Evolutionary conservation across 2,329 filamentous ascomycete species (phyloP).

Genomic region (Emydomyces testavorans): DNA sequence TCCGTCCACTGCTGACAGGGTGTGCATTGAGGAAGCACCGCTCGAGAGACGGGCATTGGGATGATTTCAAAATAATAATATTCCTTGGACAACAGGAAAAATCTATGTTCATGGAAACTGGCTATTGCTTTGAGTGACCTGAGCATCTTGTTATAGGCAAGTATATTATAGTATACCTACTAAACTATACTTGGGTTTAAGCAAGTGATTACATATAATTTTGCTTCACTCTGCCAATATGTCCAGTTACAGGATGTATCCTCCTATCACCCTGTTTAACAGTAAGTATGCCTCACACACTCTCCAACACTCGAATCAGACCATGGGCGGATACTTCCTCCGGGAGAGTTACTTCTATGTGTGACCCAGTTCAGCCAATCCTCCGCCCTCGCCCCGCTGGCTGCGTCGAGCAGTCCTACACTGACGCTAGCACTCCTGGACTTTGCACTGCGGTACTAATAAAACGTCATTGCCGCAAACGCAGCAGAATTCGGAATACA

Average conservation of each 20-base stretch:
- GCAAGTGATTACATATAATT: neutral
- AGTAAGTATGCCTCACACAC: neutral
- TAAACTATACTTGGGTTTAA: too few species aligned
- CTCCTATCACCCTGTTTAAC: neutral
- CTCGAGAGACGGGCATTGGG: too few species aligned
- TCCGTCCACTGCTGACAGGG: too few species aligned
- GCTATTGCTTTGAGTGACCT: neutral
- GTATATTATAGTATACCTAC: too few species aligned
- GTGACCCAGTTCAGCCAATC: neutral
- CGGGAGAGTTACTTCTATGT: neutral
- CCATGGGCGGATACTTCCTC: neutral
- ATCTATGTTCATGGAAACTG: neutral
- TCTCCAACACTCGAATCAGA: neutral
- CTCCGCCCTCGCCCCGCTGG: neutral
- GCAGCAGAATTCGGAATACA: neutral
- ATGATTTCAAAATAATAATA: too few species aligned
- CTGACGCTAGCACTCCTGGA: conserved; percentile 44
- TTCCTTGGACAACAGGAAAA: too few species aligned
- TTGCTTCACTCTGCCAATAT: neutral
- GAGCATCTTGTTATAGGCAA: too few species aligned
- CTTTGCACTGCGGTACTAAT: neutral
- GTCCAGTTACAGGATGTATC: neutral
- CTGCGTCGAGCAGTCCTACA: conserved; percentile 33
- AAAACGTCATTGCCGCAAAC: conserved; percentile 37
- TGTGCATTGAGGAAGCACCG: too few species aligned